These are phyloP conservation scores for Globisporangium takayamanum DNA, from an alignment of 352 stramenopile species.

Conservation along the genomic window DNA sequence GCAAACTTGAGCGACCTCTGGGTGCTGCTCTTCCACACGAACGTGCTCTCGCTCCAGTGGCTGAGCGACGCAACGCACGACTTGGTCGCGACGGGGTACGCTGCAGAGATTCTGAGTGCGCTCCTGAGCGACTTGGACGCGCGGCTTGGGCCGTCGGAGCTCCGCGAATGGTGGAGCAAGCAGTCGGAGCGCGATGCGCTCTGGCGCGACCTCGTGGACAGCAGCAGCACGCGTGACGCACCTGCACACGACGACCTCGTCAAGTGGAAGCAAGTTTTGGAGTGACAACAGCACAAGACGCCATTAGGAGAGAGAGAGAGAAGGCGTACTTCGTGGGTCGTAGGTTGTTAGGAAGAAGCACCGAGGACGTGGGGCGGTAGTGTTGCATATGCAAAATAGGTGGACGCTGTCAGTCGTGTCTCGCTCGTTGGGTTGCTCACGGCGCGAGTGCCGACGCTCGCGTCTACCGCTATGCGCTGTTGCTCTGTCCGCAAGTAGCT, in stretches of 20 bases:
- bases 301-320: too few species aligned
- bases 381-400: too few species aligned
- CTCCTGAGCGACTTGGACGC: constrained; percentile 32
- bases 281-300: constrained; percentile 2
- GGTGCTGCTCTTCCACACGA: constrained; percentile 50
- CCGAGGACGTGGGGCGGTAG: too few species aligned
- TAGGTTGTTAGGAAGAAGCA: background rate
- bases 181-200: constrained; percentile 23
- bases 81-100: constrained; percentile 27
- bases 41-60: constrained; percentile 41
- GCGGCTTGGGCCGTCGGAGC: constrained; percentile 21
- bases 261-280: constrained; percentile 17
- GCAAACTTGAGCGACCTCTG: constrained; percentile 54
- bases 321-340: too few species aligned
- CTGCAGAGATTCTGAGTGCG: constrained; percentile 43
- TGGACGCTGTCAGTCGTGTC: too few species aligned
- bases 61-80: constrained; percentile 18
- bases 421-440: too few species aligned
- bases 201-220: constrained; percentile 16
- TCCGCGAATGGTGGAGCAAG: constrained; percentile 53
- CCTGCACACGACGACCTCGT: constrained; percentile 5
- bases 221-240: background rate
- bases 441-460: too few species aligned
- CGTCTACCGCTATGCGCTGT: too few species aligned
- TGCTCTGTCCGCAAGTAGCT: too few species aligned